Evolutionary conservation across 2,329 filamentous ascomycete genomes (phyloP).

Genomic region (Diplodia seriata): DNA sequence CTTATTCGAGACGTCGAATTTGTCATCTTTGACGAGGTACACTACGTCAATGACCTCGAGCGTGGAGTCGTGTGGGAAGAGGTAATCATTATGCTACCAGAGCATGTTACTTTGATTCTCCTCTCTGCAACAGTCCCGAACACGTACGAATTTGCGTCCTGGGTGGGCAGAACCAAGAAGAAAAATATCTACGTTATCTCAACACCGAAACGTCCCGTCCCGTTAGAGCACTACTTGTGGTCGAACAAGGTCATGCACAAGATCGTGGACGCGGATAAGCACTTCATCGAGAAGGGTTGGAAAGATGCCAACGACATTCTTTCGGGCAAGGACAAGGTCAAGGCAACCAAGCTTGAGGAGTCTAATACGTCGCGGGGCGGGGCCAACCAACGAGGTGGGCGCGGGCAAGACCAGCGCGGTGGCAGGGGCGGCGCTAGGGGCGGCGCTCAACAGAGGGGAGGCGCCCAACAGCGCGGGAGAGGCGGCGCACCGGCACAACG

Average conservation of each 20-base stretch:
- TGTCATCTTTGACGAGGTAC: conserved; percentile 98
- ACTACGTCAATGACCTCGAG: conserved; percentile 97
- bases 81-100: conserved; percentile 98
- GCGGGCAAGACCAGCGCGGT: conserved; percentile 62
- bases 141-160: conserved; percentile 96
- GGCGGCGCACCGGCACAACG: conserved; percentile 60
- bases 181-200: conserved; percentile 99
- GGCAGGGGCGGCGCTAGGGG: conserved; percentile 57
- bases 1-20: conserved; percentile 97
- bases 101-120: conserved; percentile 93
- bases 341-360: conserved; percentile 61
- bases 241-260: conserved; percentile 90
- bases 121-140: conserved; percentile 97
- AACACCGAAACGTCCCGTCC: conserved; percentile 91
- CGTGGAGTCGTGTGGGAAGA: conserved; percentile 99
- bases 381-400: conserved; percentile 53
- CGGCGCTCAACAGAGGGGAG: conserved; percentile 60
- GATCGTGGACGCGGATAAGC: conserved; percentile 92
- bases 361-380: conserved; percentile 61
- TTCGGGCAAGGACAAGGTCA: conserved; percentile 80
- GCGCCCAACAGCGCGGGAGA: conserved; percentile 60
- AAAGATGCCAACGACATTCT: conserved; percentile 87
- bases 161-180: conserved; percentile 97
- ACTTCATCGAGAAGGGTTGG: conserved; percentile 91
- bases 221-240: conserved; percentile 96